These are phyloP conservation scores for Begonia peltatifolia DNA, from an alignment of 306 rosid genomes.

Conservation along the genomic window DNA sequence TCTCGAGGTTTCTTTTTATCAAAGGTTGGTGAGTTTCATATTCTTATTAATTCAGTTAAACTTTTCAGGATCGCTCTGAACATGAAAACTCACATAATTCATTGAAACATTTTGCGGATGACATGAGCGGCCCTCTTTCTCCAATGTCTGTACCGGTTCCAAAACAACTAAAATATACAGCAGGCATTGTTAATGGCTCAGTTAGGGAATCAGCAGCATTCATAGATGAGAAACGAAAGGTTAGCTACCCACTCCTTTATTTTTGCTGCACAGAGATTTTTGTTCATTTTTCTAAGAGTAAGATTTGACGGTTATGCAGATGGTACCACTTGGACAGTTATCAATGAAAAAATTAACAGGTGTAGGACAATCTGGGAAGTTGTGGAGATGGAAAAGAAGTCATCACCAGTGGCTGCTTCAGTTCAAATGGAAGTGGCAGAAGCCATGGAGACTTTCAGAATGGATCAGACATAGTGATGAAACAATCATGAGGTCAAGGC, in stretches of 20 bases:
- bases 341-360: constrained; percentile 67
- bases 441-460: constrained; percentile 98
- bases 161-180: constrained; percentile 75
- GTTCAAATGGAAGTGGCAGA: constrained; percentile 99
- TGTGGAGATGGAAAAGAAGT: constrained; percentile 99
- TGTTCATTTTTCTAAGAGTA: constrained; percentile 16
- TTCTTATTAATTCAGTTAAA: constrained; percentile 4
- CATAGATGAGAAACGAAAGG: constrained; percentile 68
- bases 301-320: constrained; percentile 35
- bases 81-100: constrained; percentile 56
- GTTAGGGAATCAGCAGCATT: constrained; percentile 63
- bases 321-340: constrained; percentile 80
- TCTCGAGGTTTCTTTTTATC: not conserved
- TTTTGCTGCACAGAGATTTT: constrained; percentile 9
- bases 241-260: constrained; percentile 15
- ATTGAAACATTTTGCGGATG: constrained; percentile 56
- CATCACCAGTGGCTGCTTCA: constrained; percentile 95
- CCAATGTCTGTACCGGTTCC: constrained; percentile 71
- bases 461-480: constrained; percentile 88
- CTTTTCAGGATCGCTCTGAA: constrained; percentile 22
- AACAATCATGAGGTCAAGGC: constrained; percentile 66
- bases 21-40: not conserved
- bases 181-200: constrained; percentile 72
- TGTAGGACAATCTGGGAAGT: constrained; percentile 77
- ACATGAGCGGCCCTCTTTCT: constrained; percentile 48